Evolutionary conservation across 2,329 filamentous ascomycete genomes (phyloP).

Genomic region (Didymella exigua): DNA sequence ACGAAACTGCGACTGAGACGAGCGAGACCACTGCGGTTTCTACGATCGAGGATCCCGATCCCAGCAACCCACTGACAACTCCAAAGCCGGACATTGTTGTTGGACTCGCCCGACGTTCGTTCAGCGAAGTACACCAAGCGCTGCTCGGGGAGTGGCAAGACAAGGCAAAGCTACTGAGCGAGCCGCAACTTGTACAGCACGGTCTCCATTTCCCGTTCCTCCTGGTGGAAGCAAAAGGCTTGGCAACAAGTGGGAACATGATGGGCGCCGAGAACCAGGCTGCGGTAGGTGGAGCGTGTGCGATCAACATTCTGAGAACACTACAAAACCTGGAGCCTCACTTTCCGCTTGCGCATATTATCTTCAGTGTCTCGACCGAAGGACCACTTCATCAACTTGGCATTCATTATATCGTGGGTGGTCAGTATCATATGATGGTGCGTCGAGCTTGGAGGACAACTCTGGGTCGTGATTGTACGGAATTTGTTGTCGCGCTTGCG

Average conservation of each 20-base stretch:
- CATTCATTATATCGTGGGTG: constrained; percentile 1
- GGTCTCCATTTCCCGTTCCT: constrained; percentile 23
- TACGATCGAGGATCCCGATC: neutral
- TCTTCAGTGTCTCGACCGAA: constrained; percentile 7
- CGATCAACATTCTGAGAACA: constrained; percentile 3
- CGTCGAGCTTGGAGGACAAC: constrained; percentile 5
- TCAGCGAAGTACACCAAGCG: neutral
- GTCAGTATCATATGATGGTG: constrained; percentile 6
- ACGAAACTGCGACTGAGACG: neutral
- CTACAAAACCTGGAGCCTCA: constrained; percentile 1
- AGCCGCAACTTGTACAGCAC: neutral
- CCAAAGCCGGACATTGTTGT: constrained; percentile 3
- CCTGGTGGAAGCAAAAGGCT: constrained; percentile 20
- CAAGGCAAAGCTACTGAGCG: neutral
- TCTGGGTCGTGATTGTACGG: neutral
- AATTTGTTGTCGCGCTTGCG: constrained; percentile 2
- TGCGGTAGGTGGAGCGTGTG: constrained; percentile 8
- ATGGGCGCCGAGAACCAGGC: constrained; percentile 22
- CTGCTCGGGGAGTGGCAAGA: constrained; percentile 3
- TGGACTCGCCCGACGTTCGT: constrained; percentile 1
- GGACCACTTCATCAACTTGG: constrained; percentile 3
- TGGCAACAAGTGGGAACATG: constrained; percentile 13
- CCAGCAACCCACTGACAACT: constrained; percentile 1
- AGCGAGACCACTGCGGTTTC: neutral
- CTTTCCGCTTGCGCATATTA: neutral